Conservation (phyloP, 2,329 filamentous ascomycete species). For the Aureobasidium sp. region DNA sequence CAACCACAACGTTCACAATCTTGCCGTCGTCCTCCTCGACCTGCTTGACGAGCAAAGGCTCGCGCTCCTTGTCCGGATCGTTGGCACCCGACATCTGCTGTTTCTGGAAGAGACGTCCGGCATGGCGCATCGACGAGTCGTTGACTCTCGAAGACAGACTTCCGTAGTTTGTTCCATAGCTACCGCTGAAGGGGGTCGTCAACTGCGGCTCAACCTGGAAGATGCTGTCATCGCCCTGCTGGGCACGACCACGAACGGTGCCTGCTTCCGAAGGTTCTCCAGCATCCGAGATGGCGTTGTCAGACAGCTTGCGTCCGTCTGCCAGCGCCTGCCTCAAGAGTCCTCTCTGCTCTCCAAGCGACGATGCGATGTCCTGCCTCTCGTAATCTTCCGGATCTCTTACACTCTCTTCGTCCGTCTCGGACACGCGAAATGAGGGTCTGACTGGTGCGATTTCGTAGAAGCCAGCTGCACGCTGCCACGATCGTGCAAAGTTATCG, state of each 20-base stretch:
- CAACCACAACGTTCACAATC: constrained; percentile 73
- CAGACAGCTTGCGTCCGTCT: constrained; percentile 29
- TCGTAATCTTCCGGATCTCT: constrained; percentile 31
- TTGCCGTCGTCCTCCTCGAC: constrained; percentile 78
- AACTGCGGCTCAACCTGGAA: constrained; percentile 46
- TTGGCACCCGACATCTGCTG: constrained; percentile 36
- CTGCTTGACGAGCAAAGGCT: constrained; percentile 78
- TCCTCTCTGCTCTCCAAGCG: constrained; percentile 32
- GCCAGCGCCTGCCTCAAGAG: constrained; percentile 33
- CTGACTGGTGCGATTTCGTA: constrained; percentile 75
- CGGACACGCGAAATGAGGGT: constrained; percentile 56
- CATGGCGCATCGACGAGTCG: constrained; percentile 47
- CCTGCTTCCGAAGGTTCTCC: constrained; percentile 17
- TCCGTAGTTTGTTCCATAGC: constrained; percentile 57
- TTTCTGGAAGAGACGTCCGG: constrained; percentile 41
- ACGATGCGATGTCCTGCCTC: constrained; percentile 19
- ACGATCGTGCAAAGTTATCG: constrained; percentile 84
- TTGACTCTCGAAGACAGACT: constrained; percentile 49
- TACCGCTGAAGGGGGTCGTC: constrained; percentile 60
- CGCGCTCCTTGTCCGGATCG: constrained; percentile 40
- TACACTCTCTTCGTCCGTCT: constrained; percentile 37
- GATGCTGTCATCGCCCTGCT: constrained; percentile 32
- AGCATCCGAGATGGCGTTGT: constrained; percentile 28
- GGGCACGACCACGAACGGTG: constrained; percentile 16
- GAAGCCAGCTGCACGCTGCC: constrained; percentile 84